Base-by-base conservation (phyloP, 768 basidiomycete genomes). In the Amanita jacksonii region DNA sequence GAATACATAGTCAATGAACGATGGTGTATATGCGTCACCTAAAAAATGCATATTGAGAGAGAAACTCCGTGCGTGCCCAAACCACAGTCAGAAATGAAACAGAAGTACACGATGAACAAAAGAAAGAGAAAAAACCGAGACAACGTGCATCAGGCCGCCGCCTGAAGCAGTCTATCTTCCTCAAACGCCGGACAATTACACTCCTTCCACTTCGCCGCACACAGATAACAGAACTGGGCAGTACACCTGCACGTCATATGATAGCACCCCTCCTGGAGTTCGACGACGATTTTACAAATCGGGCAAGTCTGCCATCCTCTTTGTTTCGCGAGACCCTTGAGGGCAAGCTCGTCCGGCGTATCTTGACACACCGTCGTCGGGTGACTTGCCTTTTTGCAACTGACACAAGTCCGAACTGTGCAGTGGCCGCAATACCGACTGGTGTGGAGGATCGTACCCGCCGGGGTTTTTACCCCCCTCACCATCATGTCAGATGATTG, bases 101-200 rank as follows among this genome's bases (percentile, higher is more conserved):
- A 28, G 12, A 28, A 28, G 27, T 6, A 12, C 27, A 12, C 27
- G 27, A 6, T 28, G 27, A 28, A n/a, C n/a, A n/a, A n/a, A n/a
- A n/a, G n/a, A n/a, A n/a, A n/a, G n/a, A n/a, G n/a, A n/a, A n/a
- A n/a, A n/a, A n/a, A n/a, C n/a, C n/a, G n/a, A n/a, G n/a, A n/a
- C n/a, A n/a, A 28, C 27, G 6, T 28, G 7, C 27, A 6, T 28
- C 27, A 12, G 12, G 7, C 6, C 12, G 6, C 27, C 27, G 6
- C 6, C 27, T 28, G 27, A 28, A 70, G 13, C 28, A 67, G 51
- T 4, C 63, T 57, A 0, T 51, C 40, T 46, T 84, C 82, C 5
- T 84, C 79, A 79, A 81, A 85, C 35, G 78, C 77, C 0, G 63
- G 62, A 48, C 83, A 85, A 0, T 1, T 4, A 45, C 83, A 87